Evolutionary conservation across 768 basidiomycete genomes (phyloP), one percentile per base, ranked within the genome.

Genomic region (Trametes maxima): DNA sequence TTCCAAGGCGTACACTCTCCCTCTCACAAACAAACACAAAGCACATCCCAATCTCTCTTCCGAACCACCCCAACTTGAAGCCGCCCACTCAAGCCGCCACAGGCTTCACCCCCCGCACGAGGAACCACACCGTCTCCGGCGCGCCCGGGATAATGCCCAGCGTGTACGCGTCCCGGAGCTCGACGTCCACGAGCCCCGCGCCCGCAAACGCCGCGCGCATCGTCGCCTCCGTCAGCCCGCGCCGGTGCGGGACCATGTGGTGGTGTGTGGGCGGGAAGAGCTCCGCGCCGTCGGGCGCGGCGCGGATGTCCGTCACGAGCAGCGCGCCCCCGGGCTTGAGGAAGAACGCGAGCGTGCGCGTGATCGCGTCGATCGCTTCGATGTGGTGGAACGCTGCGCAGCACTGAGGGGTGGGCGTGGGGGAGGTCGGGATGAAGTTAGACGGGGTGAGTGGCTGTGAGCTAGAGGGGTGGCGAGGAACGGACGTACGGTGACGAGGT

Each of bases 341-440:
- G 68, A 85, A 84, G 43, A 72, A 74, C 2, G 74, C 77, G n/a
- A 92, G 78, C 2, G 74, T 73, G 16, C 74, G 74, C 7, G 89
- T 90, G 28, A 80, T 80, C 12, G 73, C 71, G 8, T 76, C 72
- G 65, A 85, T 79, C 25, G 80, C 79, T 5, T 72, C 54, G 55
- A 89, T 78, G 69, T 89, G 88, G 63, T 89, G 88, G 67, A 87
- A 89, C 1, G 88, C 77, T 25, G 77, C 74, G 10, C 80, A 76
- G 66, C 89, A 91, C 89, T 91, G 62, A 3, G 28, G 28, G 28
- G 8, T n/a, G 8, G 28, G 4, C 28, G 28, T 33, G 28, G 28
- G 28, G 28, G 28, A 8, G 7, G 44, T 24, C 12, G n/a, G 33
- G 21, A n/a, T n/a, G n/a, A n/a, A 12, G 22, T 7, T 14, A 11